Evolutionary conservation across 768 basidiomycete species (phyloP), one percentile per base, ranked within the genome.

Genomic region (Tylopilus rubrobrunneus): DNA sequence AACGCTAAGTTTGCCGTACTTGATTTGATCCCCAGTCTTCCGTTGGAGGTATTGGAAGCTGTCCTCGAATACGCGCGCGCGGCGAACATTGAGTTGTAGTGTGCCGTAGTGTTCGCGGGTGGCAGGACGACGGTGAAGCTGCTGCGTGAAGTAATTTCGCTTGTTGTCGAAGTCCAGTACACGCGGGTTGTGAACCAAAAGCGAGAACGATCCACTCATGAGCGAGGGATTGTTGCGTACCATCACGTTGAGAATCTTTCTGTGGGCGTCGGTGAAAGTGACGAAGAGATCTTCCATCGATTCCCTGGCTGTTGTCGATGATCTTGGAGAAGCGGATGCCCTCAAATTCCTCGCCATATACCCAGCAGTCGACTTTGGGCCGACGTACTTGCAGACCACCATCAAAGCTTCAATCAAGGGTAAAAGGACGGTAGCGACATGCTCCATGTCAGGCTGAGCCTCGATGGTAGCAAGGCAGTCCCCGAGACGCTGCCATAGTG

Each of bases 101-200:
- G 92, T 91, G 34, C 81, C 76, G 55, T 91, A 82, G 59, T 92
- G 90, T 63, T 94, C 90, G 39, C 93, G 82, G 11, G 77, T 75
- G 60, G 87, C 83, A 15, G 86, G 86, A 9, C 92, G 85, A 42
- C 87, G 85, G 67, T 94, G 94, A 8, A 97, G 78, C 67, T 95
- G 92, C 68, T 96, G 93, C 40, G 81, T 86, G 74, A 94, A 94
- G 73, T 92, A 95, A 65, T 95, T 96, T 34, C 97, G 85, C 76
- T 99, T 99, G 84, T 98, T 98, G 77, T 98, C 97, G 67, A 98
- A 98, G 76, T 98, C 97, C 52, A 99, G 81, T 23, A 98, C 94
- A 29, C 92, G 86, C 44, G 97, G 87, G 64, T 99, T 99, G 73
- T 95, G 86, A 44, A 99, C 89, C 58, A 99, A 78, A 1, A 99